Evolutionary conservation across 768 basidiomycete genomes (phyloP).

Genomic region (Mycena haematopus): DNA sequence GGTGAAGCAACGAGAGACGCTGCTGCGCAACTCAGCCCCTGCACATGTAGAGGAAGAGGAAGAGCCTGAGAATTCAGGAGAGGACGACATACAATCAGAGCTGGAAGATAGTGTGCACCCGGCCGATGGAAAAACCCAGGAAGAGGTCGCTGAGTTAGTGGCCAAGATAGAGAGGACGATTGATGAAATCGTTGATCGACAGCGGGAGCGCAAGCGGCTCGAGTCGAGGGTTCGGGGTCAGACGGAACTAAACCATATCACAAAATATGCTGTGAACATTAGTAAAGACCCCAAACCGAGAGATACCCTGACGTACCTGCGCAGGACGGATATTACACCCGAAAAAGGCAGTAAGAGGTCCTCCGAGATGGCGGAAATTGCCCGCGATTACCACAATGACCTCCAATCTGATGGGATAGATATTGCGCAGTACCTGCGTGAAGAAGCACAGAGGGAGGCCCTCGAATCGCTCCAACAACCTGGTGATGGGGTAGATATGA

Average conservation of each 20-base stretch:
- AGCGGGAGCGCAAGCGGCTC: background rate
- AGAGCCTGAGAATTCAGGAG: background rate
- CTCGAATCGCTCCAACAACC: no score
- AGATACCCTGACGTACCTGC: background rate
- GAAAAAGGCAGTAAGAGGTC: background rate
- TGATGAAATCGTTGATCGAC: background rate
- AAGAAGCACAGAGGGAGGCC: no score
- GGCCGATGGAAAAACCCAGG: background rate
- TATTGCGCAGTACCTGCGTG: no score
- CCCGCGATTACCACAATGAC: background rate
- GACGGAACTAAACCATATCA: constrained; percentile 9
- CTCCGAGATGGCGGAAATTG: background rate
- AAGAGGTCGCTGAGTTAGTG: background rate
- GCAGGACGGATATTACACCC: background rate
- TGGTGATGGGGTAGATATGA: no score
- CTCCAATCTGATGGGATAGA: background rate
- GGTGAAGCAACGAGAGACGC: no score
- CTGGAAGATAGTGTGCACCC: background rate
- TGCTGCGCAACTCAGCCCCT: no score
- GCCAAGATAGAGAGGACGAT: background rate
- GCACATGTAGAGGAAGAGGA: background rate
- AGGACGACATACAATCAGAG: background rate
- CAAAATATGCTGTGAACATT: background rate
- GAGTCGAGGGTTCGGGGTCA: background rate
- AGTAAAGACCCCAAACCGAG: background rate